Evolutionary conservation across 306 rosid genomes (phyloP), one percentile per base, ranked within the genome.

Genomic region (Delonix regia): DNA sequence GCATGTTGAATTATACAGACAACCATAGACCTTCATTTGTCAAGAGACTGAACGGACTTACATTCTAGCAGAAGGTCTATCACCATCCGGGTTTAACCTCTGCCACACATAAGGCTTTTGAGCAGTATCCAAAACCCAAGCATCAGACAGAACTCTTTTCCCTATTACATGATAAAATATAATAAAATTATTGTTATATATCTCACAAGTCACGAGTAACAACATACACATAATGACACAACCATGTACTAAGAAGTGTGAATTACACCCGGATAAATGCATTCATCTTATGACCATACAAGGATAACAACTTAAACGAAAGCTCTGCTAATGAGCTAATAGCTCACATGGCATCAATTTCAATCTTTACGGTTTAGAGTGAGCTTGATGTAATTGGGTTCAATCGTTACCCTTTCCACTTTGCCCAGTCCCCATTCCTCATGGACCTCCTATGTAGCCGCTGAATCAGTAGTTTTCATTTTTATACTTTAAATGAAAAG

Each of bases 1-100:
- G 28, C 28, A 59, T 45, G 21, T 47, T 7, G 33, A 76, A 82
- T 34, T 62, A 25, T 57, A 61, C 18, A 27, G 70, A 73, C 63
- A 34, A 38, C 19, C 69, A 65, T 33, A 59, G 77, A 74, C 34
- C 76, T 53, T 51, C 45, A 65, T 39, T 71, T 65, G 21, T 70
- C 19, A 53, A 78, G 45, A 68, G 75, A 73, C 44, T 78, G 56
- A 64, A 83, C 53, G 65, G 64, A 84, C 97, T 96, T 83, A 96
- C 99, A 96, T 96, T 90, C 99, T 89, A 77, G 98, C 98, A 79
- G 97, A 90, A 78, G 99, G 99, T 66, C 93, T 90, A 83, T 93
- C 99, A 62, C 99, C 99, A 73, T 96, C 99, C 19, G 99, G 99
- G 76, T 70, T 93, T 76, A 96, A 82, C 89, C 80, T 91, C 85